phyloP scores from a whole-genome alignment of 2,329 filamentous ascomycete genomes.

The Arthrobotrys conoides region DNA sequence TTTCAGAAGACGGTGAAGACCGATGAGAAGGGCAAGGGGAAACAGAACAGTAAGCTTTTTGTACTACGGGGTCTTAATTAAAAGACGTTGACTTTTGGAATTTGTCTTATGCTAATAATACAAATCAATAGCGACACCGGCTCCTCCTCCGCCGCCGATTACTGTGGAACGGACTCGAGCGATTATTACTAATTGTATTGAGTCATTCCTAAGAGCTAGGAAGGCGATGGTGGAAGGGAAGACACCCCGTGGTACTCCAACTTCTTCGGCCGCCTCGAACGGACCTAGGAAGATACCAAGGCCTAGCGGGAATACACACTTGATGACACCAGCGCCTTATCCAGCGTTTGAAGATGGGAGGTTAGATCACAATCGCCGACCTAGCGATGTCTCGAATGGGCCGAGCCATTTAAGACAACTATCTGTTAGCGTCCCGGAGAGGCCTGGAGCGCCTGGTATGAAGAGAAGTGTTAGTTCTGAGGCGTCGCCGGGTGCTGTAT shows the following conservation, averaged over 20 bases:
- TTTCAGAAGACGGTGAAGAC: slow-evolving; percentile 61
- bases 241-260: slow-evolving; percentile 32
- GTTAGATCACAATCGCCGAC: slow-evolving; percentile 66
- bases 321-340: slow-evolving; percentile 55
- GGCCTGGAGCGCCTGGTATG: slow-evolving; percentile 48
- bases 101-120: slow-evolving; percentile 61
- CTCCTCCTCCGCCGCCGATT: slow-evolving; percentile 68
- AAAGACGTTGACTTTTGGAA: slow-evolving; percentile 22
- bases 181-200: slow-evolving; percentile 73
- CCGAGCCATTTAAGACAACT: slow-evolving; percentile 33
- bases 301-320: slow-evolving; percentile 64
- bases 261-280: slow-evolving; percentile 40
- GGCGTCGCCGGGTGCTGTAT: slow-evolving; percentile 14
- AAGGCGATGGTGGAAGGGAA: slow-evolving; percentile 63
- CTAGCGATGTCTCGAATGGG: slow-evolving; percentile 40
- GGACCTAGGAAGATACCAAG: slow-evolving; percentile 37
- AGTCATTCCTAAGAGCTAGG: slow-evolving; percentile 69
- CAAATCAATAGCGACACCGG: slow-evolving; percentile 42
- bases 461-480: slow-evolving; percentile 59
- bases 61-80: slow-evolving; percentile 60
- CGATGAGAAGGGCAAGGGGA: slow-evolving; percentile 64
- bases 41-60: slow-evolving; percentile 51
- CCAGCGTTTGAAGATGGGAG: slow-evolving; percentile 68
- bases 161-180: slow-evolving; percentile 74
- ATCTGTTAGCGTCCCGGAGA: slow-evolving; percentile 61